Conservation (phyloP, 371 early-diverging fungal genomes). For the Syncephalastrum sp. region DNA sequence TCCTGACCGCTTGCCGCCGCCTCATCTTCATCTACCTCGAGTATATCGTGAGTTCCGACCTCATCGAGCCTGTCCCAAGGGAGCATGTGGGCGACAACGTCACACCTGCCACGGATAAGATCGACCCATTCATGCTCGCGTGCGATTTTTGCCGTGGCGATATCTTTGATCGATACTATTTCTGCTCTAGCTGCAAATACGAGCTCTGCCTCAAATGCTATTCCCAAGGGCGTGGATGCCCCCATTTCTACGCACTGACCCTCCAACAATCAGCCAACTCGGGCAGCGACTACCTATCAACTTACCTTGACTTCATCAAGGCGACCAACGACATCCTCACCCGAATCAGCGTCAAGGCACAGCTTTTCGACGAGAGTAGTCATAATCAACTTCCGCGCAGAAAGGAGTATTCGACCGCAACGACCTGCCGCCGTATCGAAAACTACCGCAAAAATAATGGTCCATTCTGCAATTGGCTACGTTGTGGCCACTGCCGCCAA, state of each 20-base stretch:
- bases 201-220: slow-evolving; percentile 40
- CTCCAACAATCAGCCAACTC: slow-evolving; percentile 19
- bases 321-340: slow-evolving; percentile 11
- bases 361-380: background rate
- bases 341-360: background rate
- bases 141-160: slow-evolving; percentile 44
- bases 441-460: slow-evolving; percentile 15
- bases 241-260: slow-evolving; percentile 20
- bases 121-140: slow-evolving; percentile 11
- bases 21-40: background rate
- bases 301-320: slow-evolving; percentile 15
- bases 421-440: slow-evolving; percentile 29
- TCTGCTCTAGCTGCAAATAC: slow-evolving; percentile 26
- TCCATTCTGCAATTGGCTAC: slow-evolving; percentile 12
- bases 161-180: slow-evolving; percentile 33
- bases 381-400: background rate
- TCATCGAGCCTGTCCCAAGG: slow-evolving; percentile 15
- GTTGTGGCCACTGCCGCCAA: slow-evolving; percentile 22
- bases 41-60: slow-evolving; percentile 22
- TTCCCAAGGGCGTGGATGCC: slow-evolving; percentile 28
- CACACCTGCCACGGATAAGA: background rate
- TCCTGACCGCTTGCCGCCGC: no score
- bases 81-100: slow-evolving; percentile 14
- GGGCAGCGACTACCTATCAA: background rate
- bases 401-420: slow-evolving; percentile 17